Evolutionary conservation across 2,329 filamentous ascomycete genomes (phyloP), one percentile per base, ranked within the genome.

Genomic region (Alternaria novae-zelandiae): DNA sequence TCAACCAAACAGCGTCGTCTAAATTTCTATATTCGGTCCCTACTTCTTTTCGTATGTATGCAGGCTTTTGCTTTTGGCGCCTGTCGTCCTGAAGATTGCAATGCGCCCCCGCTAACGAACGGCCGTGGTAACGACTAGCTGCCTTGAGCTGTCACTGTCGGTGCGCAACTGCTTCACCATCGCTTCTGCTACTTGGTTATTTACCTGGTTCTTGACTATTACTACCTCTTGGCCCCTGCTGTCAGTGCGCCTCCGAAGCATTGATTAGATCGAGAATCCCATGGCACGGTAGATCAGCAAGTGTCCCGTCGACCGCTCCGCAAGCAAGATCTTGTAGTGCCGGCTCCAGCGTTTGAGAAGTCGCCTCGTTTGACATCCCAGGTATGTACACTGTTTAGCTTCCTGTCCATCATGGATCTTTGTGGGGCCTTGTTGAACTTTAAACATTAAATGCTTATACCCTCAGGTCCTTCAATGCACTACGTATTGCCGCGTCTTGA

Each of bases 331-430:
- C 73, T 71, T 30, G 64, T 75, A 75, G 75, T 78, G 76, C 72
- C 73, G 72, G 73, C 70, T 75, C 71, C 69, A 73, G 75, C 75
- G 75, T 78, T 77, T 78, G 68, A 74, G 67, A 75, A 73, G 61
- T 69, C 67, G 65, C 64, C 68, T 67, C 72, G 64, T 70, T 69
- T 70, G 64, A 70, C 72, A 61, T 54, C 60, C 66, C 66, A 73
- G 74, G 74, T 78, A 74, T 62, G 75, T 73, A 63, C 65, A 60
- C 67, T 59, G 63, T 67, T 70, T 66, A 69, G 68, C 57, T 63
- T 54, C 65, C 58, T 75, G 68, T 67, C 44, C 53, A 54, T 50
- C 23, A 57, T 55, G 28, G 53, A 30, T 64, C 56, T 46, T 62
- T 61, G 69, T 66, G 70, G 70, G 65, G 67, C 69, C 54, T 58